Conservation (phyloP, 176 grass and related monocot species). For the Carex parvula region DNA sequence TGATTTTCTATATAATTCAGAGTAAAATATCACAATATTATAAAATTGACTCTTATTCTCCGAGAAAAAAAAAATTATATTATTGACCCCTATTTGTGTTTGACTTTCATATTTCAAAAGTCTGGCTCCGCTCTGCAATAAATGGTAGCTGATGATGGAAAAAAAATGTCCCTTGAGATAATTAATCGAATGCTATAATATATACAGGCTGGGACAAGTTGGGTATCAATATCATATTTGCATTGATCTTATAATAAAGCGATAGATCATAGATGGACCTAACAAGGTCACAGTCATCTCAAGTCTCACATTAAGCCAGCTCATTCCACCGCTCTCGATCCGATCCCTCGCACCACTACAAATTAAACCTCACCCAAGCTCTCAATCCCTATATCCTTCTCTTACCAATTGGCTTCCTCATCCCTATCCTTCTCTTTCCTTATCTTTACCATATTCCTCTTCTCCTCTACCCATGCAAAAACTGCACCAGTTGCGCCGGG, state of each 20-base stretch:
- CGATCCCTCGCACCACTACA: constrained; percentile 10
- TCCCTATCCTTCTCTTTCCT: not conserved
- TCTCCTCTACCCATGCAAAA: constrained; percentile 10
- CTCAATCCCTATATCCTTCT: not conserved
- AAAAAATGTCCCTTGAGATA: not conserved
- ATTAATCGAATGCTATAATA: not conserved
- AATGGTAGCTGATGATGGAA: not conserved
- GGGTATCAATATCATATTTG: not conserved
- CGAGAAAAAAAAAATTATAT: too few species aligned
- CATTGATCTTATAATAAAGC: constrained; percentile 16
- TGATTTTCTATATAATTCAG: too few species aligned
- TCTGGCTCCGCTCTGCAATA: not conserved
- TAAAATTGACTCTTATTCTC: too few species aligned
- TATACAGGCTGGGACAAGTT: constrained; percentile 2
- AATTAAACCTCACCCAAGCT: constrained; percentile 2
- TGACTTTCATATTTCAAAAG: too few species aligned
- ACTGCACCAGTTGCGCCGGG: constrained; percentile 17
- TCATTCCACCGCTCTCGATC: not conserved
- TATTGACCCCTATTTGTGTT: too few species aligned
- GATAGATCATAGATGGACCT: not conserved
- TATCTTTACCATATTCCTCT: constrained; percentile 10
- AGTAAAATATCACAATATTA: too few species aligned
- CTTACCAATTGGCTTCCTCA: constrained; percentile 1
- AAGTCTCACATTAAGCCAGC: constrained; percentile 23
- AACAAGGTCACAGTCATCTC: not conserved